These are phyloP conservation scores for Dactylorhiza incarnata DNA, from an alignment of 106 monocot genomes.

Conservation along the genomic window DNA sequence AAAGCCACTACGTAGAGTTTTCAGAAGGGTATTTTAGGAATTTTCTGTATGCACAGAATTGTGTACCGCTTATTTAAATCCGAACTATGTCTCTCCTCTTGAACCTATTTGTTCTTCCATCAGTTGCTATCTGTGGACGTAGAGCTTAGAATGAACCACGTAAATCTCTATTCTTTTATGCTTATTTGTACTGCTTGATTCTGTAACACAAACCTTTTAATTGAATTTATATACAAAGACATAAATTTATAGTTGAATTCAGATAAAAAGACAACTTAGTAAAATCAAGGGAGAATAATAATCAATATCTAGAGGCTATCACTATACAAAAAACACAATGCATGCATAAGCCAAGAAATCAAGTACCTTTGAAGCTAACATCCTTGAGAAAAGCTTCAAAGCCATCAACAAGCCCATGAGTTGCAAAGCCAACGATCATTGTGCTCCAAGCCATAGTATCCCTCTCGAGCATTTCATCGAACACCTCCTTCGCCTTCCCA, in stretches of 20 bases:
- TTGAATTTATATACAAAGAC: too few relatives aligned
- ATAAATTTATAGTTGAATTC: background rate
- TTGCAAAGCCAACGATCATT: constrained; percentile 72
- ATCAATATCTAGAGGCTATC: background rate
- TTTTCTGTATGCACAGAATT: too few relatives aligned
- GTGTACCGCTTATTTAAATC: too few relatives aligned
- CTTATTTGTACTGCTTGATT: too few relatives aligned
- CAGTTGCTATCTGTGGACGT: too few relatives aligned
- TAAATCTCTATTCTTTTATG: too few relatives aligned
- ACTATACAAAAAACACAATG: background rate
- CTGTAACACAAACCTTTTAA: too few relatives aligned
- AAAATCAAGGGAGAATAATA: background rate
- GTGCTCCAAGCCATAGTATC: constrained; percentile 84
- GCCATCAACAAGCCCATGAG: constrained; percentile 76
- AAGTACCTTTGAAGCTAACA: constrained; percentile 57
- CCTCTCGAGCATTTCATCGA: constrained; percentile 50
- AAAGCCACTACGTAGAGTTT: too few relatives aligned
- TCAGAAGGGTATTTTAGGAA: too few relatives aligned
- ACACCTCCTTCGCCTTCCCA: constrained; percentile 54
- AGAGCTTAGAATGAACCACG: too few relatives aligned
- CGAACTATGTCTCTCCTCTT: too few relatives aligned
- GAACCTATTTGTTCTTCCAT: too few relatives aligned
- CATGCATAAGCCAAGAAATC: background rate
- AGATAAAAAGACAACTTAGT: background rate
- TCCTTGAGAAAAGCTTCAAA: constrained; percentile 53